A percentile compares a stretch with the other conserved stretches of the same genome.
Evolutionary conservation across 2,329 filamentous ascomycete genomes (phyloP).

Genomic region (Botrytis byssoidea): DNA sequence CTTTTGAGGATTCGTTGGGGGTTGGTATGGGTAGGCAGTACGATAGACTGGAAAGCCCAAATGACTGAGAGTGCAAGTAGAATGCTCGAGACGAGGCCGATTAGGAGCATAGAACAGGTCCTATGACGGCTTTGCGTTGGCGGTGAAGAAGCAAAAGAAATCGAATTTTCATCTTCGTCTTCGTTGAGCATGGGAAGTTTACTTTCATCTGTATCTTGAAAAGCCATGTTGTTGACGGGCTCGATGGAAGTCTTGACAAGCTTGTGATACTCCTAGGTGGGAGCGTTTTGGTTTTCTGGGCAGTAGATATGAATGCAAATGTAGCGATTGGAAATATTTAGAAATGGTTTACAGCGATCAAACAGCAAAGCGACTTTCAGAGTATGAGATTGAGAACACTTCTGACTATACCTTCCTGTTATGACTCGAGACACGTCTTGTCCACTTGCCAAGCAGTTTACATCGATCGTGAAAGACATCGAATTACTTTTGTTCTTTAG

Average conservation of each 20-base stretch:
- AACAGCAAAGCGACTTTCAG: neutral
- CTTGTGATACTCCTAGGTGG: neutral
- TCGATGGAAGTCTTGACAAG: neutral
- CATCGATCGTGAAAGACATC: too few species aligned
- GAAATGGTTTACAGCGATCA: neutral
- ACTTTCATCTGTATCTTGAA: neutral
- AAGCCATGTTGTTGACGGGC: neutral
- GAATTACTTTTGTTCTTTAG: too few species aligned
- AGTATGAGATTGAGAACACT: too few species aligned
- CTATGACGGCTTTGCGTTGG: neutral
- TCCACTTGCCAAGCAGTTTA: too few species aligned
- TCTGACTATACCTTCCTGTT: too few species aligned
- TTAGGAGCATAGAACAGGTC: neutral
- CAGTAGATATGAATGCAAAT: neutral
- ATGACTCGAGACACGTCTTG: too few species aligned
- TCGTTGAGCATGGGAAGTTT: neutral
- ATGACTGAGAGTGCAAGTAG: neutral
- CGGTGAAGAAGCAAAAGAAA: neutral
- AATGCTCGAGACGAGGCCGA: neutral
- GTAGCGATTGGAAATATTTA: neutral
- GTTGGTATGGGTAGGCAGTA: neutral
- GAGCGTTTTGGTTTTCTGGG: neutral
- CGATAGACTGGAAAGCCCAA: neutral
- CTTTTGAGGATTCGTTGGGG: neutral
- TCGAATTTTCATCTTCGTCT: neutral